Percentiles rank a stretch among this genome's conserved stretches.
Evolutionary conservation across 2,329 filamentous ascomycete genomes (phyloP).

Genomic region (Cladosporium sp.): DNA sequence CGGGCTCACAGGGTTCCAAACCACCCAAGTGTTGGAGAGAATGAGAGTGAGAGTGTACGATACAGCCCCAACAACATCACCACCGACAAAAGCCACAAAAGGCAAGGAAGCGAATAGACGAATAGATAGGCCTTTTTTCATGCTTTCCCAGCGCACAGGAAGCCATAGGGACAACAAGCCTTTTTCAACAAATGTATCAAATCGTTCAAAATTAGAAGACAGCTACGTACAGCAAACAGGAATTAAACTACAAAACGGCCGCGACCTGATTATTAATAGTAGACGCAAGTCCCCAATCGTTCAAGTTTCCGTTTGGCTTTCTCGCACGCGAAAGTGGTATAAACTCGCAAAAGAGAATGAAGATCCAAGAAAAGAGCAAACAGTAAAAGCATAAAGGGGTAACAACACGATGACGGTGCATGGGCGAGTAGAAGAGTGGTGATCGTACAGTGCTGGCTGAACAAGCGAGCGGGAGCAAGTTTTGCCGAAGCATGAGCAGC

Average conservation of each 20-base stretch:
- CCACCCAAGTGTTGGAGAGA: too few species aligned
- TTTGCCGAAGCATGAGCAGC: neutral
- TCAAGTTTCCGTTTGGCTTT: neutral
- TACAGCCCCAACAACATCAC: neutral
- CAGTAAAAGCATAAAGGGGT: neutral
- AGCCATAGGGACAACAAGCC: too few species aligned
- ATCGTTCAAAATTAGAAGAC: neutral
- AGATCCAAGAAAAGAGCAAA: neutral
- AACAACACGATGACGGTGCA: too few species aligned
- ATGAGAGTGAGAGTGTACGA: too few species aligned
- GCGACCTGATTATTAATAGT: neutral
- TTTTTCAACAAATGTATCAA: neutral
- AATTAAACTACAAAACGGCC: conserved; percentile 5
- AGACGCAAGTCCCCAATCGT: neutral
- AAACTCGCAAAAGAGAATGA: neutral
- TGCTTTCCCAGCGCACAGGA: too few species aligned
- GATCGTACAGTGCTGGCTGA: too few species aligned
- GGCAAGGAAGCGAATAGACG: neutral
- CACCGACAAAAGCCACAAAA: neutral
- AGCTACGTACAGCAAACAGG: conserved; percentile 2
- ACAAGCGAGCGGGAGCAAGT: too few species aligned
- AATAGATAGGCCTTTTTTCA: too few species aligned
- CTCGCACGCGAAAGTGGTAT: neutral
- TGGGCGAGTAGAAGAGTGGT: too few species aligned
- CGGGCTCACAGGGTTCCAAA: too few species aligned